phyloP scores from a whole-genome alignment of 2,329 filamentous ascomycete species.

The Chaetomiaceae sp. region DNA sequence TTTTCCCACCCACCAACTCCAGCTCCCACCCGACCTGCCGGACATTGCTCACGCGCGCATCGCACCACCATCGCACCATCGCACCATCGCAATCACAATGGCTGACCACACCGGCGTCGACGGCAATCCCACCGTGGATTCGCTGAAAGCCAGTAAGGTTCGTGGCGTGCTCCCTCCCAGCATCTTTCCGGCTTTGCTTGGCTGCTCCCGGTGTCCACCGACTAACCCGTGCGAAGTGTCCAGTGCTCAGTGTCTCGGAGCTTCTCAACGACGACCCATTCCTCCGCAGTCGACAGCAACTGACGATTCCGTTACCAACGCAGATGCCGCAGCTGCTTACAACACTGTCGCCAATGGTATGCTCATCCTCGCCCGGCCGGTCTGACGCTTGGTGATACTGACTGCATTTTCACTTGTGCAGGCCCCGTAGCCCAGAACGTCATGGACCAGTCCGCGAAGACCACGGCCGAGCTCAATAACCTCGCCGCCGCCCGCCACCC shows the following conservation, averaged over 20 bases:
- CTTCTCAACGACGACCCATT: constrained; percentile 1
- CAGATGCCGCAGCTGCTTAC: constrained; percentile 46
- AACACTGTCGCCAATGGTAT: constrained; percentile 43
- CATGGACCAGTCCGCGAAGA: constrained; percentile 50
- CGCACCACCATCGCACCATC: constrained; percentile 8
- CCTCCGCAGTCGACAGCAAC: constrained; percentile 22
- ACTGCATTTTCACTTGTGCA: constrained; percentile 26
- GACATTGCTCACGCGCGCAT: constrained; percentile 9
- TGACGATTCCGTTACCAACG: constrained; percentile 26
- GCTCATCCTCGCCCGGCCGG: not conserved
- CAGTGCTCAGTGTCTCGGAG: constrained; percentile 30
- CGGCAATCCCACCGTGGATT: constrained; percentile 40
- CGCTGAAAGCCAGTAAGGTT: constrained; percentile 49
- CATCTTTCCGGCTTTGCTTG: not conserved
- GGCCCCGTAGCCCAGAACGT: constrained; percentile 55
- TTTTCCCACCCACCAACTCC: not conserved
- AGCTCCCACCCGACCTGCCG: not conserved
- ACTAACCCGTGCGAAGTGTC: too few relatives aligned
- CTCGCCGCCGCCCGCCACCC: constrained; percentile 52
- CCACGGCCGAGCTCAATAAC: constrained; percentile 50
- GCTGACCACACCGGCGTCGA: constrained; percentile 40
- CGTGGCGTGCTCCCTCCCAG: not conserved
- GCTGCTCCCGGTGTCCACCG: constrained; percentile 1
- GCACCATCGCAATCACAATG: constrained; percentile 30
- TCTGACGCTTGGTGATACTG: constrained; percentile 10